Conservation (phyloP, 2,329 filamentous ascomycete genomes). For the Endocalyx cinctus region DNA sequence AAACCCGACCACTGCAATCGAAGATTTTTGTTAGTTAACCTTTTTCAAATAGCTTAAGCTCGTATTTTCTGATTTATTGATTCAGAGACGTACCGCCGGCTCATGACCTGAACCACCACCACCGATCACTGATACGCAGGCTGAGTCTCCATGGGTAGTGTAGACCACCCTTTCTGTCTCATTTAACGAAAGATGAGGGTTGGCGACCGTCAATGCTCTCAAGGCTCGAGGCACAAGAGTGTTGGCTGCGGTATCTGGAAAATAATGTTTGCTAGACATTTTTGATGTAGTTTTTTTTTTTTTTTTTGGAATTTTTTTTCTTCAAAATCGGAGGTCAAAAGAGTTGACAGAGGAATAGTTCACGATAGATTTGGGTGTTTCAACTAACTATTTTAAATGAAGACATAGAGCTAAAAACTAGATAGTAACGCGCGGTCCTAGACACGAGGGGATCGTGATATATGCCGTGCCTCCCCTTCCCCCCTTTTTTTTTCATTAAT, state of each 20-base stretch:
- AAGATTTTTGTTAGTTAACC: neutral
- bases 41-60: neutral
- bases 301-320: too few species aligned
- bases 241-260: constrained; percentile 10
- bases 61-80: neutral
- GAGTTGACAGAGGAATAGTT: too few species aligned
- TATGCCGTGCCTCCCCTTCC: too few species aligned
- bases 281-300: too few species aligned
- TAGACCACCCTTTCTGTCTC: constrained; percentile 37
- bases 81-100: constrained; percentile 35
- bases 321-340: too few species aligned
- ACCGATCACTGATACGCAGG: constrained; percentile 52
- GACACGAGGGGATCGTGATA: too few species aligned
- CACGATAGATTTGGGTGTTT: too few species aligned
- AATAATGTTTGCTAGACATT: neutral
- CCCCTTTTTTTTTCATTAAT: too few species aligned
- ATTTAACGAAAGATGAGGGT: constrained; percentile 35
- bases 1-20: constrained; percentile 56
- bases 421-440: too few species aligned
- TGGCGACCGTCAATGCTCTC: constrained; percentile 16
- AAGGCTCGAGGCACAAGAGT: constrained; percentile 21
- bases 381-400: too few species aligned
- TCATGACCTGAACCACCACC: constrained; percentile 72
- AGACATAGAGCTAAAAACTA: too few species aligned
- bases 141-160: constrained; percentile 23